phyloP scores from a whole-genome alignment of 192 early-diverging fungal genomes.

The Backusella tarrabulga region DNA sequence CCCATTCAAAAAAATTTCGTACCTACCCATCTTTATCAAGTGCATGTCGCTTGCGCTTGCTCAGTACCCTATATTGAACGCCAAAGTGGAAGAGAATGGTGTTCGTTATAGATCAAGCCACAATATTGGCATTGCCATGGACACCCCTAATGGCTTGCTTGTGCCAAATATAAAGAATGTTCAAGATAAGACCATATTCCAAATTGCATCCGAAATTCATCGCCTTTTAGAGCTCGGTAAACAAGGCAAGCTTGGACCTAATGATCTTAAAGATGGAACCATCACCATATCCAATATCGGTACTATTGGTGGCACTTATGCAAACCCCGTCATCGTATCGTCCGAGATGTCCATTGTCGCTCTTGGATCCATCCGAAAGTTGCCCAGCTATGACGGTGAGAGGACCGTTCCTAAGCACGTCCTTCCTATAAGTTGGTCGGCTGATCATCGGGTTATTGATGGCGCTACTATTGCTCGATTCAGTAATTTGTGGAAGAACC shows the following conservation, averaged over 20 bases:
- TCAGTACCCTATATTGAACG: slow-evolving; percentile 87
- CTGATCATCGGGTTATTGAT: slow-evolving; percentile 95
- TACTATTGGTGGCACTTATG: slow-evolving; percentile 89
- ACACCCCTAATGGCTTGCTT: slow-evolving; percentile 88
- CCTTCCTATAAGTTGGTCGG: slow-evolving; percentile 83
- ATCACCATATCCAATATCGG: slow-evolving; percentile 96
- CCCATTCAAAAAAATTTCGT: slow-evolving; percentile 76
- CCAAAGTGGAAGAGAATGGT: slow-evolving; percentile 52
- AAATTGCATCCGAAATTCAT: slow-evolving; percentile 86
- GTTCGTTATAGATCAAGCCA: slow-evolving; percentile 75
- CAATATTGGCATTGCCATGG: slow-evolving; percentile 97
- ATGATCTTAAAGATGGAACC: slow-evolving; percentile 82
- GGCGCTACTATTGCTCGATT: slow-evolving; percentile 95
- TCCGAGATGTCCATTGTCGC: slow-evolving; percentile 90
- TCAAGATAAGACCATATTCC: slow-evolving; percentile 80
- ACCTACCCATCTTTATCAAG: slow-evolving; percentile 97
- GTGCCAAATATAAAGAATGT: slow-evolving; percentile 96
- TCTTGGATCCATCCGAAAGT: slow-evolving; percentile 75
- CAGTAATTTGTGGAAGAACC: slow-evolving; percentile 77
- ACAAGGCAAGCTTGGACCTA: slow-evolving; percentile 54
- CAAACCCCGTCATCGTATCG: slow-evolving; percentile 85
- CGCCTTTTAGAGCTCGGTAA: slow-evolving; percentile 67
- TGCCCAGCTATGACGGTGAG: slow-evolving; percentile 59
- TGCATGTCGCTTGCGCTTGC: slow-evolving; percentile 77
- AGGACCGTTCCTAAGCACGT: slow-evolving; percentile 69